Evolutionary conservation across 768 basidiomycete genomes (phyloP).

Genomic region (Lyophyllum shimeji): DNA sequence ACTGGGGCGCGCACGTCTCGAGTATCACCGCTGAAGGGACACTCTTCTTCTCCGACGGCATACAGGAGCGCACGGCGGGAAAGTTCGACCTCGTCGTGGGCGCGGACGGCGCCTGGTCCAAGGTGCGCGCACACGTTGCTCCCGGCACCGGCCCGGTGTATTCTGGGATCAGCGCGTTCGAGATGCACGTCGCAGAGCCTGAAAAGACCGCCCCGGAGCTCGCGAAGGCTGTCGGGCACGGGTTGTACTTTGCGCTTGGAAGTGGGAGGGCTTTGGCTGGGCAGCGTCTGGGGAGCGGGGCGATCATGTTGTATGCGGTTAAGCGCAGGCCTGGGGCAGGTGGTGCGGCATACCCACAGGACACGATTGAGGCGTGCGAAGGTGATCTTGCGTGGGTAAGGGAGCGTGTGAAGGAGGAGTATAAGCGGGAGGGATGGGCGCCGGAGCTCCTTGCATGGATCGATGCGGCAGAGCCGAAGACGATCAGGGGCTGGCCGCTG

Average conservation of each 20-base stretch:
- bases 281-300: constrained; percentile 11
- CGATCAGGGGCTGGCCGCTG: constrained; percentile 12
- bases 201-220: constrained; percentile 21
- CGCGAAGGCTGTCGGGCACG: constrained; percentile 26
- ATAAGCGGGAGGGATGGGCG: constrained; percentile 9
- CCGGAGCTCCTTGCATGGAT: constrained; percentile 9
- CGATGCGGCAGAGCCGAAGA: constrained; percentile 6
- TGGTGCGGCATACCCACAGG: not conserved
- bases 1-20: constrained; percentile 21
- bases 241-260: constrained; percentile 21
- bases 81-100: constrained; percentile 25
- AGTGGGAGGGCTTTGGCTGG: constrained; percentile 3
- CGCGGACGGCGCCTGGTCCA: constrained; percentile 38
- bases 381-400: constrained; percentile 2
- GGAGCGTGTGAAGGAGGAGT: constrained; percentile 4
- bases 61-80: constrained; percentile 6
- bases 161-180: constrained; percentile 25
- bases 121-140: constrained; percentile 32
- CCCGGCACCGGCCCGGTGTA: constrained; percentile 28
- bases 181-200: constrained; percentile 12
- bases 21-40: constrained; percentile 4
- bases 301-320: constrained; percentile 14
- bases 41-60: constrained; percentile 13
- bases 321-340: not conserved
- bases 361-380: constrained; percentile 3